These are phyloP conservation scores for Magnusiomyces clavatus DNA, from an alignment of 1,139 yeast species.

Conservation along the genomic window DNA sequence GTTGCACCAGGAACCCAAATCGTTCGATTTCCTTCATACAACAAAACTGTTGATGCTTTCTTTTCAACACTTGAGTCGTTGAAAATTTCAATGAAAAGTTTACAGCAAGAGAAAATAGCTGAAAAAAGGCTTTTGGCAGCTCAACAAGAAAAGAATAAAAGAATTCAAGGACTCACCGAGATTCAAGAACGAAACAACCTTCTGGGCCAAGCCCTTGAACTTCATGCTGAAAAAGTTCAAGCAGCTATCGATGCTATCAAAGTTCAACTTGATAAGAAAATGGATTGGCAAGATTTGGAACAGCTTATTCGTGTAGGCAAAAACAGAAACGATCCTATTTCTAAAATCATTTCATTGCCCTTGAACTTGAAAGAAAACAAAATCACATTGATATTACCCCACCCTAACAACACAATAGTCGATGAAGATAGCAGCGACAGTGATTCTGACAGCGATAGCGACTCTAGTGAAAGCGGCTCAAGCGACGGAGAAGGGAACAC, in stretches of 20 bases:
- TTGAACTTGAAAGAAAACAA: conserved; percentile 64
- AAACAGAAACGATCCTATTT: conserved; percentile 54
- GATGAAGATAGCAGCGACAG: conserved; percentile 25
- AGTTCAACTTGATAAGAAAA: conserved; percentile 63
- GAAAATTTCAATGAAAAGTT: conserved; percentile 62
- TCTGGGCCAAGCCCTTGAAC: conserved; percentile 68
- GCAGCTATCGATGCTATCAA: conserved; percentile 65
- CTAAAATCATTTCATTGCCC: conserved; percentile 57
- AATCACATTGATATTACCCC: conserved; percentile 53
- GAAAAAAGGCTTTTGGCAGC: conserved; percentile 69
- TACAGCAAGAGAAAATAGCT: conserved; percentile 70
- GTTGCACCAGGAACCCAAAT: conserved; percentile 27
- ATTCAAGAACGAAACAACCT: conserved; percentile 58
- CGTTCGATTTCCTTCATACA: conserved; percentile 49
- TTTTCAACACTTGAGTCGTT: conserved; percentile 82
- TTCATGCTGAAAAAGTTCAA: conserved; percentile 63
- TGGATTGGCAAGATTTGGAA: conserved; percentile 93
- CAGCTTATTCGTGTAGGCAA: conserved; percentile 66
- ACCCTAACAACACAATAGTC: conserved; percentile 36
- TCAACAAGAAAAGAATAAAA: conserved; percentile 60
- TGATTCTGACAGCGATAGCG: conserved; percentile 32
- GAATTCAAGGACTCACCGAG: conserved; percentile 57
- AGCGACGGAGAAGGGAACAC: conserved; percentile 28
- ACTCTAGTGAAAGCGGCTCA: conserved; percentile 23
- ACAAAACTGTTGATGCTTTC: conserved; percentile 71